Conservation (phyloP, 2,329 filamentous ascomycete species). For the Fusarium domesticum region DNA sequence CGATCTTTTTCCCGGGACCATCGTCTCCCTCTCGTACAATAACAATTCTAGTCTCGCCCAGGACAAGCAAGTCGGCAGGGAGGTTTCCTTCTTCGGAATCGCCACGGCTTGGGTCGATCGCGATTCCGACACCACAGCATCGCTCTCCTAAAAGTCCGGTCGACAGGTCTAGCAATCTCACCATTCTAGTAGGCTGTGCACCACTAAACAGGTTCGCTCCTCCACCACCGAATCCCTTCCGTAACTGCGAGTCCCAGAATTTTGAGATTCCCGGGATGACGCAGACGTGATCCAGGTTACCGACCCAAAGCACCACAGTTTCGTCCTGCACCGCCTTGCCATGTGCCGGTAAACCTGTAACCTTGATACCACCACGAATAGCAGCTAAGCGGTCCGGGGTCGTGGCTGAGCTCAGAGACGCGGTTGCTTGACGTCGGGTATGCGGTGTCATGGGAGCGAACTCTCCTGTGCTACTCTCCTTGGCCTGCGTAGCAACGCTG, state of each 20-base stretch:
- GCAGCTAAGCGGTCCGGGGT: slow-evolving; percentile 51
- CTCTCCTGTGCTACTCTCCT: slow-evolving; percentile 43
- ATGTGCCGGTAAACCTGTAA: slow-evolving; percentile 43
- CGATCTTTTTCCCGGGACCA: slow-evolving; percentile 43
- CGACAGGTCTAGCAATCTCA: slow-evolving; percentile 51
- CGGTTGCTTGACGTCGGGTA: slow-evolving; percentile 52
- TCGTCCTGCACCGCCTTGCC: slow-evolving; percentile 50
- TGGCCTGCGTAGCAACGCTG: slow-evolving; percentile 34
- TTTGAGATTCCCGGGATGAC: slow-evolving; percentile 53
- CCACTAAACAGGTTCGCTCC: slow-evolving; percentile 56
- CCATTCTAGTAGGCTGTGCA: slow-evolving; percentile 53
- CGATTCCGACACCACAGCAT: slow-evolving; percentile 50
- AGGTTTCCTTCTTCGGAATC: slow-evolving; percentile 38
- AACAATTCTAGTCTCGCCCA: slow-evolving; percentile 55
- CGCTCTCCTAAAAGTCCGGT: slow-evolving; percentile 56
- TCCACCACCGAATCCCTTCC: slow-evolving; percentile 48
- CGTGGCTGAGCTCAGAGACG: slow-evolving; percentile 40
- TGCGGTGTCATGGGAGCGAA: slow-evolving; percentile 65
- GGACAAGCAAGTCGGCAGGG: slow-evolving; percentile 52
- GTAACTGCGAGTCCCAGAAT: slow-evolving; percentile 60
- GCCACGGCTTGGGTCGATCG: slow-evolving; percentile 36
- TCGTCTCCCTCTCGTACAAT: slow-evolving; percentile 54
- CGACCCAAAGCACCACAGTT: slow-evolving; percentile 55
- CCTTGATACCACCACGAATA: slow-evolving; percentile 52
- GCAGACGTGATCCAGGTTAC: slow-evolving; percentile 54